A percentile compares a stretch with the other conserved stretches of the same genome.
Conservation (phyloP, 1,284 basidiomycete species). For the Trametes hirsuta region DNA sequence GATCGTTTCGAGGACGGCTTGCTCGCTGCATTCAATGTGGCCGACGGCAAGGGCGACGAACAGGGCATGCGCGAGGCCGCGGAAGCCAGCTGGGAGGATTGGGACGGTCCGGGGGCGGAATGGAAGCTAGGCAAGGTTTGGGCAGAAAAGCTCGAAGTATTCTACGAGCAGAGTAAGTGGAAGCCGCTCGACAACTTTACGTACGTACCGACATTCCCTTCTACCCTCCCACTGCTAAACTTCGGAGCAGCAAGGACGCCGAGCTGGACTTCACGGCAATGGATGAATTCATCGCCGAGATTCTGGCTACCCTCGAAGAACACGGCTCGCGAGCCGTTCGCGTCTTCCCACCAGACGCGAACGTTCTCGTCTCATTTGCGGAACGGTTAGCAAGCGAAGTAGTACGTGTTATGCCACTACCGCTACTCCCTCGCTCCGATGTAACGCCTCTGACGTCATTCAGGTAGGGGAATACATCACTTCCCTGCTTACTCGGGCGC, state of each 20-base stretch:
- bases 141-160: constrained; percentile 93
- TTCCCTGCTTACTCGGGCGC: constrained; percentile 76
- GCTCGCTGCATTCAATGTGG: constrained; percentile 82
- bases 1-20: constrained; percentile 88
- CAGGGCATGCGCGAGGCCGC: constrained; percentile 78
- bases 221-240: neutral
- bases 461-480: constrained; percentile 89
- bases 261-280: constrained; percentile 87
- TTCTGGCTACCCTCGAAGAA: constrained; percentile 67
- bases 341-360: too few species aligned
- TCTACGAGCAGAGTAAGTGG: constrained; percentile 84
- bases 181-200: constrained; percentile 84
- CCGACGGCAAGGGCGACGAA: constrained; percentile 75
- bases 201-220: constrained; percentile 48
- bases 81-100: constrained; percentile 84
- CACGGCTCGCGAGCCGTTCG: constrained; percentile 84
- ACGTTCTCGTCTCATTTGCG: constrained; percentile 74
- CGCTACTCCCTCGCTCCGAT: neutral
- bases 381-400: constrained; percentile 80
- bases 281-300: constrained; percentile 84
- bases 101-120: constrained; percentile 47
- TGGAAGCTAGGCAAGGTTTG: constrained; percentile 95
- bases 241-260: constrained; percentile 42
- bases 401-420: constrained; percentile 44
- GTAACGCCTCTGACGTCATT: neutral